Evolutionary conservation across 345 rosid species (phyloP), one percentile per base, ranked within the genome.

Genomic region (Moricandia arvensis): DNA sequence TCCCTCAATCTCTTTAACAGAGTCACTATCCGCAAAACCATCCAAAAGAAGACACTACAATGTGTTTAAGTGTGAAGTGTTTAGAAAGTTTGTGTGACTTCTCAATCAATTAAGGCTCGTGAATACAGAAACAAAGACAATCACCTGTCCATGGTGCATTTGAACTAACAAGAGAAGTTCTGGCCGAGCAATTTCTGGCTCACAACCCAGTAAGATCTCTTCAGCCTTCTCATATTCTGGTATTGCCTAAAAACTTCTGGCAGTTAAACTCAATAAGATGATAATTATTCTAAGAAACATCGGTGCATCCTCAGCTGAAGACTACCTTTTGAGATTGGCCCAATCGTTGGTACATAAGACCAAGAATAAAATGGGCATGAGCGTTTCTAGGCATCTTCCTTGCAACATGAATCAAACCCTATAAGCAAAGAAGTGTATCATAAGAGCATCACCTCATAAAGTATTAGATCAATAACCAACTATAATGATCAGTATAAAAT

Each of bases 301-400:
- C 66, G 41, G 27, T 6, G 55, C 63, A 74, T 37, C 63, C 59
- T 69, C 34, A 62, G 75, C 71, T 31, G 71, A 79, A 82, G 66
- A 45, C 55, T 81, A 92, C 99, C 97, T 95, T 95, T 64, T 84
- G 96, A 72, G 89, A 89, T 76, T 92, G 99, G 63, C 93, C 89
- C 81, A 92, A 72, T 66, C 99, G 85, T 80, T 95, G 99, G 81
- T 87, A 89, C 97, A 95, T 92, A 8, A 95, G 70, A 6, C 99
- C 99, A 66, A 95, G 97, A 29, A 95, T 86, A 72, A 95, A 95
- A 87, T 95, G 96, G 6, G 91, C 93, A 84, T 95, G 99, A 53
- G 97, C 96, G 85, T 95, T 95, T 83, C 89, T 92, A 0, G 99
- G 91, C 96, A 92, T 95, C 86, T 95, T 95, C 83, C 88, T 86